Conservation (phyloP, 148 eudicot genomes). For the Limonium bicolor region DNA sequence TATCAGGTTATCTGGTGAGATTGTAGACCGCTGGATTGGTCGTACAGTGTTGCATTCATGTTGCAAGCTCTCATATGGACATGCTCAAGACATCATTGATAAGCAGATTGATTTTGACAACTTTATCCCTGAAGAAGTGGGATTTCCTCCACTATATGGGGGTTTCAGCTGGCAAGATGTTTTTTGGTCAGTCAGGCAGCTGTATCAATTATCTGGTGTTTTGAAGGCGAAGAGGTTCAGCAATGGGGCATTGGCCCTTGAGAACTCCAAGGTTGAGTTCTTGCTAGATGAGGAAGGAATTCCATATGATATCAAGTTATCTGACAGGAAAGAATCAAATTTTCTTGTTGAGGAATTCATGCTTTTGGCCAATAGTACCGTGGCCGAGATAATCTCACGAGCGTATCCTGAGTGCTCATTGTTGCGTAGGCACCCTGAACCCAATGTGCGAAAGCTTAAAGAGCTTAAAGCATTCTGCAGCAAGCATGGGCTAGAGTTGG, state of each 20-base stretch:
- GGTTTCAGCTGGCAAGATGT: conserved; percentile 55
- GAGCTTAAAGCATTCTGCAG: conserved; percentile 64
- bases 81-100: conserved; percentile 77
- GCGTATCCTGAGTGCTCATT: conserved; percentile 66
- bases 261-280: conserved; percentile 52
- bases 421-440: conserved; percentile 85
- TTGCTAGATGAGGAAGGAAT: conserved; percentile 57
- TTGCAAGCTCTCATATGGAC: conserved; percentile 85
- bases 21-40: conserved; percentile 72
- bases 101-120: conserved; percentile 19
- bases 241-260: conserved; percentile 66
- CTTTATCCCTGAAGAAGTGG: conserved; percentile 7
- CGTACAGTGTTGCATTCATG: conserved; percentile 78
- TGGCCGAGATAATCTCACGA: conserved; percentile 67
- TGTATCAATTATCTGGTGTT: conserved; percentile 31
- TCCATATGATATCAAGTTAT: conserved; percentile 50
- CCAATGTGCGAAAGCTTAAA: conserved; percentile 56
- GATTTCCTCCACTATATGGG: conserved; percentile 43
- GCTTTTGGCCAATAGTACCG: conserved; percentile 87
- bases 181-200: conserved; percentile 35
- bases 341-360: conserved; percentile 83
- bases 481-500: conserved; percentile 67
- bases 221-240: conserved; percentile 55
- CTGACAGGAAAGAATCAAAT: conserved; percentile 48
- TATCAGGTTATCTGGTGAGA: conserved; percentile 37